A percentile compares a stretch with the other conserved stretches of the same genome.
Conservation (phyloP, 176 grass and related monocot genomes). For the Triticum timopheevii region DNA sequence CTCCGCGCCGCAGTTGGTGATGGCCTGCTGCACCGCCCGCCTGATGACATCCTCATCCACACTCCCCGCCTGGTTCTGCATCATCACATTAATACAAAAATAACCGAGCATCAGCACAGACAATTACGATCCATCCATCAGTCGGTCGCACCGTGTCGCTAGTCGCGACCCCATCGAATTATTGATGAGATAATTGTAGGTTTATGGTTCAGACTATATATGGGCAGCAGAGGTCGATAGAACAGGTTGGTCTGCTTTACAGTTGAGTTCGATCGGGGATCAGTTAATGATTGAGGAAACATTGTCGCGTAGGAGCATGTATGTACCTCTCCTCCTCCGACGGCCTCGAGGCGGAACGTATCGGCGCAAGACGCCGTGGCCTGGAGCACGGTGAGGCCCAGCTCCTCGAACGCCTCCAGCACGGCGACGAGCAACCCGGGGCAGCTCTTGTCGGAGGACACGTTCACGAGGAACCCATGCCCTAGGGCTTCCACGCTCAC, state of each 20-base stretch:
- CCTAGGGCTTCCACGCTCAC: slow-evolving; percentile 83
- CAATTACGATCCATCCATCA: neutral
- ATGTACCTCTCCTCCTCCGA: slow-evolving; percentile 60
- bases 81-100: neutral
- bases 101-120: slow-evolving; percentile 9
- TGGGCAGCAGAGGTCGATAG: neutral
- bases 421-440: slow-evolving; percentile 74
- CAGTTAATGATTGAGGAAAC: neutral
- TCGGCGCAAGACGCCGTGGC: slow-evolving; percentile 78
- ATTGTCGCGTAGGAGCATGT: neutral
- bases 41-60: slow-evolving; percentile 65
- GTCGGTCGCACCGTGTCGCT: neutral
- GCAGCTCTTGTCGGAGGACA: slow-evolving; percentile 69
- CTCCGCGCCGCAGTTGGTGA: slow-evolving; percentile 42
- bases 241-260: neutral
- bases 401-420: slow-evolving; percentile 75
- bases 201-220: neutral
- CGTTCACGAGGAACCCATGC: slow-evolving; percentile 85
- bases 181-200: neutral
- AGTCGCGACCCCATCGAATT: neutral
- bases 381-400: slow-evolving; percentile 80
- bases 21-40: slow-evolving; percentile 75
- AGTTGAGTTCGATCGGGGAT: neutral
- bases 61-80: slow-evolving; percentile 42
- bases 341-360: slow-evolving; percentile 68